Evolutionary conservation across 1,139 yeast genomes (phyloP).

Genomic region (Kluyveromyces sp.): DNA sequence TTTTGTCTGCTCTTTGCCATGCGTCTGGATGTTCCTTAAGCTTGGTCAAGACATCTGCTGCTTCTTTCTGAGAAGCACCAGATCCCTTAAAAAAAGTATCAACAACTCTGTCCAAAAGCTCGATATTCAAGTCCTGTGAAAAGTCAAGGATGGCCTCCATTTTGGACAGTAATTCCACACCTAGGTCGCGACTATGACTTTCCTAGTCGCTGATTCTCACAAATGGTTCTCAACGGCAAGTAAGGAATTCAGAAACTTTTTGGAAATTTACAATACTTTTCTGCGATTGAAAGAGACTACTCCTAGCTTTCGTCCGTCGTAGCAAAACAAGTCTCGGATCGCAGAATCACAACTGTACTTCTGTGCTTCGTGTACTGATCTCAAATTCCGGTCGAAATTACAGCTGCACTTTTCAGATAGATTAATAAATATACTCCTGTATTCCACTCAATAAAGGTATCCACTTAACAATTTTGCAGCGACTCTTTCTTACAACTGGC

Average conservation of each 20-base stretch:
- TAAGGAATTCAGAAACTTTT: no score
- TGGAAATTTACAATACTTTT: no score
- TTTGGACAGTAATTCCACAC: neutral
- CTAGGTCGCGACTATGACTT: no score
- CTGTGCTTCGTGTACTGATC: neutral
- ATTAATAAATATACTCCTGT: neutral
- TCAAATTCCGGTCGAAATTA: neutral
- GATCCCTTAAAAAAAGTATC: conserved; percentile 80
- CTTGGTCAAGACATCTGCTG: conserved; percentile 75
- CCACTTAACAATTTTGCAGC: neutral
- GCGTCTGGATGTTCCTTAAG: conserved; percentile 94
- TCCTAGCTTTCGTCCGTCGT: no score
- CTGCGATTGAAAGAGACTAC: no score
- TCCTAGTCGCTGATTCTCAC: no score
- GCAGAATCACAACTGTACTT: neutral
- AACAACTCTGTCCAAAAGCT: conserved; percentile 74
- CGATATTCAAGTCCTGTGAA: conserved; percentile 73
- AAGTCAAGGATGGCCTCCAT: conserved; percentile 92
- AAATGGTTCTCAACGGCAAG: no score
- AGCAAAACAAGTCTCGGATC: neutral
- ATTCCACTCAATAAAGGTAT: neutral
- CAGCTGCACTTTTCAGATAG: neutral
- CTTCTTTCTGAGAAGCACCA: conserved; percentile 73
- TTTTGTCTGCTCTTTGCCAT: conserved; percentile 91
- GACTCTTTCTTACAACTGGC: neutral